Evolutionary conservation across 1,284 basidiomycete genomes (phyloP).

Genomic region (Neonothopanus nambi): DNA sequence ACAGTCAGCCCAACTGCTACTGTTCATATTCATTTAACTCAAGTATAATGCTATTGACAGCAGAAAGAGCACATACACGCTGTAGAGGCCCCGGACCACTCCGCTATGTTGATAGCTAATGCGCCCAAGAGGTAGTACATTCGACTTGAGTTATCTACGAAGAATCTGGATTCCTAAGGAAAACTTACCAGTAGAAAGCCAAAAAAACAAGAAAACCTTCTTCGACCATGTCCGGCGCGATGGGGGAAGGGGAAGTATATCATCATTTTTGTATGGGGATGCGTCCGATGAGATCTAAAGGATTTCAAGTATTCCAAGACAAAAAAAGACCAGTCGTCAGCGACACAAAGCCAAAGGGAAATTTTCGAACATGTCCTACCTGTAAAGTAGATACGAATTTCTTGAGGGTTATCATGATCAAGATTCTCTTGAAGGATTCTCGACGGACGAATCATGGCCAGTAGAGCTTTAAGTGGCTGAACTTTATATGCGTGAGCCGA

Average conservation of each 20-base stretch:
- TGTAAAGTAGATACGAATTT: too few species aligned
- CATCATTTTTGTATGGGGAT: slow-evolving; percentile 29
- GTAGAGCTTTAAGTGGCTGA: too few species aligned
- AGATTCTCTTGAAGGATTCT: too few species aligned
- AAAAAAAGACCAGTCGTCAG: too few species aligned
- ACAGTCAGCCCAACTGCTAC: slow-evolving; percentile 32
- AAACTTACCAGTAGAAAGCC: slow-evolving; percentile 28
- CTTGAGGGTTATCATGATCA: too few species aligned
- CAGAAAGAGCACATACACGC: slow-evolving; percentile 21
- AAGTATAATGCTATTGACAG: neutral
- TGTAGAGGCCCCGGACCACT: slow-evolving; percentile 32
- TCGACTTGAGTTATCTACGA: neutral
- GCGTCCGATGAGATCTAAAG: slow-evolving; percentile 25
- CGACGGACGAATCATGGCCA: too few species aligned
- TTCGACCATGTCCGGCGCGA: slow-evolving; percentile 29
- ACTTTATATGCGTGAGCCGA: too few species aligned
- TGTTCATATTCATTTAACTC: slow-evolving; percentile 2
- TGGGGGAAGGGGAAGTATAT: slow-evolving; percentile 28
- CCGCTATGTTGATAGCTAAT: slow-evolving; percentile 31
- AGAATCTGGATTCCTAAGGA: neutral
- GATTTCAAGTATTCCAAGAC: too few species aligned
- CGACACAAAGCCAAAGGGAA: too few species aligned
- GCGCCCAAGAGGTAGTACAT: too few species aligned
- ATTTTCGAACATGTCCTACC: too few species aligned
- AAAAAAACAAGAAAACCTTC: slow-evolving; percentile 30